These are phyloP conservation scores for Lasiosphaeria miniovina DNA, from an alignment of 495 filamentous ascomycete genomes.

Conservation along the genomic window DNA sequence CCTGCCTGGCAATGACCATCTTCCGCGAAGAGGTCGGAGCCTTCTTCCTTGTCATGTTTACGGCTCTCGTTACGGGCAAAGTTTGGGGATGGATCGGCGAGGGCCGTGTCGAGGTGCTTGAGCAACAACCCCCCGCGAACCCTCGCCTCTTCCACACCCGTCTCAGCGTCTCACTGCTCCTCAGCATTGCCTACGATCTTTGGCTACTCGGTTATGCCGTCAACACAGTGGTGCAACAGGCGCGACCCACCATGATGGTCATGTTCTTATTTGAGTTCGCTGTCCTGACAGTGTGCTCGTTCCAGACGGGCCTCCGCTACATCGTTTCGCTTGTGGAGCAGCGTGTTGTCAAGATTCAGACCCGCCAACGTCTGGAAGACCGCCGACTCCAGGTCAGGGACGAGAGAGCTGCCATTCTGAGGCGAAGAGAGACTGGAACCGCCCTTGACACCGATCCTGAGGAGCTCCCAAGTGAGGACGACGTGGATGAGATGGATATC, in stretches of 20 bases:
- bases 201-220: constrained; percentile 78
- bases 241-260: constrained; percentile 97
- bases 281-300: constrained; percentile 73
- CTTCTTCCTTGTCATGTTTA: constrained; percentile 95
- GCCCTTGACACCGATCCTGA: constrained; percentile 38
- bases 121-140: constrained; percentile 92
- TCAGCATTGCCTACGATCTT: constrained; percentile 73
- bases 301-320: constrained; percentile 77
- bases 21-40: constrained; percentile 91
- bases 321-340: constrained; percentile 75
- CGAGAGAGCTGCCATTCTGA: constrained; percentile 61
- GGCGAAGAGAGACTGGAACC: constrained; percentile 55
- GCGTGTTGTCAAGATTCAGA: constrained; percentile 67
- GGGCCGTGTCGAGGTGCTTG: constrained; percentile 86
- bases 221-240: constrained; percentile 75
- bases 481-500: constrained; percentile 87
- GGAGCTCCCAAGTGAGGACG: constrained; percentile 64
- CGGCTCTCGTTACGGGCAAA: constrained; percentile 84
- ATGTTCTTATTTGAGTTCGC: constrained; percentile 99
- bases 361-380: constrained; percentile 60
- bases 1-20: constrained; percentile 97
- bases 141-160: constrained; percentile 86
- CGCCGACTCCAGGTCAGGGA: constrained; percentile 54
- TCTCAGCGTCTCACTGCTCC: constrained; percentile 69
- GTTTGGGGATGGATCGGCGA: constrained; percentile 98